phyloP scores from a whole-genome alignment of 2,329 filamentous ascomycete genomes.

The Diaporthe ilicicola region DNA sequence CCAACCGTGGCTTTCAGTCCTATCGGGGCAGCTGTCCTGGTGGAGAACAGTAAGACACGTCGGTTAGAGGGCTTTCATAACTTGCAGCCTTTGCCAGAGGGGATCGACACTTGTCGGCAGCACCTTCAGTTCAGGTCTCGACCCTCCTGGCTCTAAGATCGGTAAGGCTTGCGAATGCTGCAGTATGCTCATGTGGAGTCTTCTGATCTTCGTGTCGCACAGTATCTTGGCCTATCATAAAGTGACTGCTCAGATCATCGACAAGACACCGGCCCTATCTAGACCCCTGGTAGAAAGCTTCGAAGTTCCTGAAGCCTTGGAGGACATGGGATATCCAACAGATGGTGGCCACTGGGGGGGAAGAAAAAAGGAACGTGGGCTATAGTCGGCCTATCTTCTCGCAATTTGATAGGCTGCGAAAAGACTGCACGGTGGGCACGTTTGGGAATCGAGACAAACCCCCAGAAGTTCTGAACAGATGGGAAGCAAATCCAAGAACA shows the following conservation, averaged over 20 bases:
- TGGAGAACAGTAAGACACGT: not conserved
- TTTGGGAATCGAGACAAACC: constrained; percentile 1
- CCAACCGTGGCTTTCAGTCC: not conserved
- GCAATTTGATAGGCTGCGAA: not conserved
- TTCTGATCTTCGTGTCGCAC: no score
- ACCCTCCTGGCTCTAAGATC: not conserved
- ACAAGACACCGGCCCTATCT: not conserved
- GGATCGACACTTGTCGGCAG: not conserved
- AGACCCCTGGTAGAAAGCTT: not conserved
- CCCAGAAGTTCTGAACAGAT: not conserved
- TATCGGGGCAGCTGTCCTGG: not conserved
- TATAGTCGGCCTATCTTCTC: not conserved
- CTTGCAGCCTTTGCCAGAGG: not conserved
- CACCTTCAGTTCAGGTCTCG: not conserved
- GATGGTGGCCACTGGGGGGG: not conserved
- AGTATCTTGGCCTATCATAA: not conserved
- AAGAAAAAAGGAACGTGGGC: not conserved
- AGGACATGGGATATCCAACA: not conserved
- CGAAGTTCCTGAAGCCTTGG: not conserved
- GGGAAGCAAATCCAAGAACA: not conserved
- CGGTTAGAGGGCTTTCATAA: not conserved
- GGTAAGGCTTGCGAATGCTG: not conserved
- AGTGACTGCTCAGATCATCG: not conserved
- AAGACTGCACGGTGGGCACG: not conserved
- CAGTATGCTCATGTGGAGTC: not conserved